Conservation (phyloP, 371 early-diverging fungal genomes). For the Mortierella sp. region DNA sequence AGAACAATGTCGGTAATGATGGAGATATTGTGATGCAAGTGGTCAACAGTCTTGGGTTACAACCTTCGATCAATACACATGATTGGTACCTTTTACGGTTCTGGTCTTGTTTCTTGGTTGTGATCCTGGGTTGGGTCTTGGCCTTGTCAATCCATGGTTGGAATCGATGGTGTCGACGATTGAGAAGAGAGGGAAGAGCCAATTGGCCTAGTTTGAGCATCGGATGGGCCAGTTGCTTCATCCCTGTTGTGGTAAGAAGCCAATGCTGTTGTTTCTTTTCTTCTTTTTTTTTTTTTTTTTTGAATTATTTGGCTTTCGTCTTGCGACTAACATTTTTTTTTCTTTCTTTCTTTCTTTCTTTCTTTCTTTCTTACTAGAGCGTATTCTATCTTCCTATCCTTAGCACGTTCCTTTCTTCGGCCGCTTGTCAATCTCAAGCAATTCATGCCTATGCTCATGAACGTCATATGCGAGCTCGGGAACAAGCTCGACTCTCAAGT, state of each 20-base stretch:
- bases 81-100: constrained; percentile 49
- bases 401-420: constrained; percentile 70
- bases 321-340: neutral
- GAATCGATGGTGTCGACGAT: constrained; percentile 38
- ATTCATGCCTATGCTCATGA: constrained; percentile 39
- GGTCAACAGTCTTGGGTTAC: constrained; percentile 42
- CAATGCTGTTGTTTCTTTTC: neutral
- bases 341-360: neutral
- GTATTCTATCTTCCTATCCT: constrained; percentile 43
- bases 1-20: constrained; percentile 2
- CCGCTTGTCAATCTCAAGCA: constrained; percentile 64
- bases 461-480: constrained; percentile 13
- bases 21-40: constrained; percentile 48
- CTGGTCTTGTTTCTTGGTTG: constrained; percentile 38
- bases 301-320: neutral
- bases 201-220: constrained; percentile 28
- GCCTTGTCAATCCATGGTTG: constrained; percentile 31
- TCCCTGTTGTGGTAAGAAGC: constrained; percentile 63
- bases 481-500: constrained; percentile 12
- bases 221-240: constrained; percentile 69
- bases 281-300: constrained; percentile 3
- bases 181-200: constrained; percentile 23
- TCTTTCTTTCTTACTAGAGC: constrained; percentile 18
- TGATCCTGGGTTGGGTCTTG: constrained; percentile 32
- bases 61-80: constrained; percentile 43